Conservation (phyloP, 768 basidiomycete species). For the Suillus tomentosus region DNA sequence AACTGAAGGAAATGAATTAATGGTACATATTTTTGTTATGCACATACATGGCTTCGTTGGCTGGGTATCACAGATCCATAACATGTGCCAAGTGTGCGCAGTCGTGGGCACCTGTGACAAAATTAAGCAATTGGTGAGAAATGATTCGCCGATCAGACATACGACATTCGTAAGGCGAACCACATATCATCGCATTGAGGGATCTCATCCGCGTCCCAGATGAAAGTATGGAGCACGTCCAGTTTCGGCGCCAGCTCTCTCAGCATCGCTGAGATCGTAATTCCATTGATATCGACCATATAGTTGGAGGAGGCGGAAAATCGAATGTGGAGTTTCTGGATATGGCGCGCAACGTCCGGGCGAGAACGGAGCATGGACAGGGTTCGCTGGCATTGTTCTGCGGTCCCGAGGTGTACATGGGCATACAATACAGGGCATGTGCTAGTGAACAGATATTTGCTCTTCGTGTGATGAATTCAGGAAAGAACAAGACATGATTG, state of each 20-base stretch:
- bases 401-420: constrained; percentile 52
- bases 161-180: constrained; percentile 72
- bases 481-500: constrained; percentile 2
- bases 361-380: constrained; percentile 61
- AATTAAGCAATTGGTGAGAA: constrained; percentile 5
- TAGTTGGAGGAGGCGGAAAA: constrained; percentile 34
- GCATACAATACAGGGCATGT: constrained; percentile 63
- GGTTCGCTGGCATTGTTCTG: constrained; percentile 62
- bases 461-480: constrained; percentile 41
- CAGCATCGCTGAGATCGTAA: constrained; percentile 52
- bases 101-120: constrained; percentile 57
- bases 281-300: constrained; percentile 22
- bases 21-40: constrained; percentile 11
- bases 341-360: constrained; percentile 65
- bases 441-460: constrained; percentile 49
- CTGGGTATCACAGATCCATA: constrained; percentile 62
- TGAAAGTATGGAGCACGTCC: constrained; percentile 66
- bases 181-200: constrained; percentile 76
- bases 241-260: constrained; percentile 51
- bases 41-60: constrained; percentile 61
- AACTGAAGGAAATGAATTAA: constrained; percentile 42
- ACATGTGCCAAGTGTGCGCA: constrained; percentile 62
- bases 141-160: constrained; percentile 20
- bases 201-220: constrained; percentile 72
- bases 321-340: constrained; percentile 56